Evolutionary conservation across 2,329 filamentous ascomycete species (phyloP).

Genomic region (Chrysosporium keratinophilum): DNA sequence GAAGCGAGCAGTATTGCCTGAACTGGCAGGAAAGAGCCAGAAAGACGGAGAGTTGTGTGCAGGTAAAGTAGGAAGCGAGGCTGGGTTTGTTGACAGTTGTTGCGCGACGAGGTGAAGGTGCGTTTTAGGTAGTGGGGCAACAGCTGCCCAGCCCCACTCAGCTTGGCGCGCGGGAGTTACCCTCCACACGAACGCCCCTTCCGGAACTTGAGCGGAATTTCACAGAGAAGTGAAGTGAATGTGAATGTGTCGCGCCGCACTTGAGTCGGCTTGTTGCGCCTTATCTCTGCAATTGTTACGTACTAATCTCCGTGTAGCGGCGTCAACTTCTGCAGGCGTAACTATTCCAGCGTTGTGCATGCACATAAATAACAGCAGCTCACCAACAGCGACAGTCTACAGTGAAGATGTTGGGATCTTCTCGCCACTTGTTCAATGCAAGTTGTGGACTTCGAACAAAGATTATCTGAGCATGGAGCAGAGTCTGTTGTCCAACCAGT

Average conservation of each 20-base stretch:
- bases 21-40: not conserved
- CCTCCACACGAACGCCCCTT: no score
- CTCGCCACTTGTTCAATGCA: no score
- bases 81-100: no score
- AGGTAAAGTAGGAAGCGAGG: not conserved
- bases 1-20: not conserved
- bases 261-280: no score
- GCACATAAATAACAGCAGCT: not conserved
- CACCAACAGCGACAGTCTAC: not conserved
- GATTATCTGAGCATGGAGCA: not conserved
- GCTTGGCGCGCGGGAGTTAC: not conserved
- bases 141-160: not conserved
- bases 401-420: not conserved
- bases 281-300: no score
- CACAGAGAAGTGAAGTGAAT: no score
- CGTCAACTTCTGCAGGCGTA: no score
- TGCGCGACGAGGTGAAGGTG: not conserved
- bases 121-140: slow-evolving; percentile 3
- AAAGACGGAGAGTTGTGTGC: not conserved
- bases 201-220: no score
- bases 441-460: not conserved
- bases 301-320: no score
- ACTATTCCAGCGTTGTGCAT: no score
- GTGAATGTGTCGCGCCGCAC: no score
- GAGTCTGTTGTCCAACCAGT: no score